phyloP scores from a whole-genome alignment of 805 yeast species.

The Lachancea sp. region DNA sequence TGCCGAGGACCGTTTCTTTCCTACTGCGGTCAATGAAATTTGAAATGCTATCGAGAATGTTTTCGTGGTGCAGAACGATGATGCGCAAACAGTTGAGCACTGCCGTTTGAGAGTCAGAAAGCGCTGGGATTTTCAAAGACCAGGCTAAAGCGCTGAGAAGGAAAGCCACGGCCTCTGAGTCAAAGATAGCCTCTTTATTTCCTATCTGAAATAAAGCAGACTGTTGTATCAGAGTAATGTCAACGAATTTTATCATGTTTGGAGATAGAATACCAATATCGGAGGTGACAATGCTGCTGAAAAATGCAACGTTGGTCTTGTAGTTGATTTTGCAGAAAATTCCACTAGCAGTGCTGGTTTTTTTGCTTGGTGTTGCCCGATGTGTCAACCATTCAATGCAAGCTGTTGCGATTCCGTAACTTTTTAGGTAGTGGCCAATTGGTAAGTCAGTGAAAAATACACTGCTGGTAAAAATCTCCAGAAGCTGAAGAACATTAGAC shows the following conservation, averaged over 20 bases:
- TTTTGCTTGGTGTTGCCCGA: background rate
- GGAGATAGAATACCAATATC: background rate
- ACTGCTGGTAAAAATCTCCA: constrained; percentile 5
- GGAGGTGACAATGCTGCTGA: background rate
- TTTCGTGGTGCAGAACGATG: constrained; percentile 30
- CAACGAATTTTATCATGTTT: constrained; percentile 15
- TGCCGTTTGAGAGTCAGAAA: background rate
- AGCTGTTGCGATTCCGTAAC: background rate
- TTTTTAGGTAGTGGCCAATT: background rate
- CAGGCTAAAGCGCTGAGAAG: background rate
- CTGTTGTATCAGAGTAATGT: constrained; percentile 30
- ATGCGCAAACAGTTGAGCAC: constrained; percentile 30
- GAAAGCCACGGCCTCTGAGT: constrained; percentile 14
- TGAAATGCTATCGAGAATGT: constrained; percentile 24
- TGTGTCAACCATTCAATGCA: background rate
- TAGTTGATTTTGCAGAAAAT: background rate
- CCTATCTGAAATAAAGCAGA: constrained; percentile 26
- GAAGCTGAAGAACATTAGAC: constrained; percentile 14
- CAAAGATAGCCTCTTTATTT: constrained; percentile 32
- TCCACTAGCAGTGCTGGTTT: background rate
- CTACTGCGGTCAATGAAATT: constrained; percentile 24
- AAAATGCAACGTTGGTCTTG: background rate
- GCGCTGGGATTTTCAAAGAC: background rate
- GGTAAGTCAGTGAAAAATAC: background rate
- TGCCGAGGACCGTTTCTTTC: background rate